These are phyloP conservation scores for Mucor piriformis DNA, from an alignment of 371 early-diverging fungal genomes.

Conservation along the genomic window DNA sequence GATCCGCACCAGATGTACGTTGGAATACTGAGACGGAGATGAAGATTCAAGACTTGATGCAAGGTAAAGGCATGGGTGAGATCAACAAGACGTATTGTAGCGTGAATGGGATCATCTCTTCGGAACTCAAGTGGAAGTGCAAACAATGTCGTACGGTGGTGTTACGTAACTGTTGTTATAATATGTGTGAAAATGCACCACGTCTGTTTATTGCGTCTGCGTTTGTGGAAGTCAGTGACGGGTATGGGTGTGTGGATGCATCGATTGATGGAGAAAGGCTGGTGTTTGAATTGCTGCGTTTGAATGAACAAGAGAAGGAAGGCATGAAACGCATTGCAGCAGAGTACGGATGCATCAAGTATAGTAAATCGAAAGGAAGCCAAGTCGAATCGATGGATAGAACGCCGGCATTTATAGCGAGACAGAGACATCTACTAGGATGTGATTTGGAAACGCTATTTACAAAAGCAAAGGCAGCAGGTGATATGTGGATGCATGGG, in stretches of 20 bases:
- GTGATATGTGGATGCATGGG: conserved; percentile 7
- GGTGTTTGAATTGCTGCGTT: conserved; percentile 23
- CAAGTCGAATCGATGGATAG: neutral
- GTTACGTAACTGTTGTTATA: conserved; percentile 20
- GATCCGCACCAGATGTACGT: neutral
- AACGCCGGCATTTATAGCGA: neutral
- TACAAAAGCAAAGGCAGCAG: conserved; percentile 3
- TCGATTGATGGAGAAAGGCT: conserved; percentile 36
- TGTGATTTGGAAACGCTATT: conserved; percentile 5
- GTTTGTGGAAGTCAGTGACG: conserved; percentile 27
- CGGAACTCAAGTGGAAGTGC: conserved; percentile 30
- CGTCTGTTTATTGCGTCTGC: conserved; percentile 26
- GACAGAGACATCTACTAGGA: neutral
- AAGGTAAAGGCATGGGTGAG: neutral
- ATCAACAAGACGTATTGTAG: neutral
- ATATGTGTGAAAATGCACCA: conserved; percentile 21
- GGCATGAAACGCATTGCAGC: conserved; percentile 17
- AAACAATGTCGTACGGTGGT: conserved; percentile 25
- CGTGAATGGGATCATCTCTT: neutral
- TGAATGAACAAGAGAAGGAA: conserved; percentile 11
- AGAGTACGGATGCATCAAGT: conserved; percentile 21
- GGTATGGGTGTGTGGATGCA: conserved; percentile 21
- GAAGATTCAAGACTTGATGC: neutral
- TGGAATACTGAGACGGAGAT: neutral
- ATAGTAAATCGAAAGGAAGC: neutral